Conservation (phyloP, 2,329 filamentous ascomycete species). For the Aspergillus glaucus region DNA sequence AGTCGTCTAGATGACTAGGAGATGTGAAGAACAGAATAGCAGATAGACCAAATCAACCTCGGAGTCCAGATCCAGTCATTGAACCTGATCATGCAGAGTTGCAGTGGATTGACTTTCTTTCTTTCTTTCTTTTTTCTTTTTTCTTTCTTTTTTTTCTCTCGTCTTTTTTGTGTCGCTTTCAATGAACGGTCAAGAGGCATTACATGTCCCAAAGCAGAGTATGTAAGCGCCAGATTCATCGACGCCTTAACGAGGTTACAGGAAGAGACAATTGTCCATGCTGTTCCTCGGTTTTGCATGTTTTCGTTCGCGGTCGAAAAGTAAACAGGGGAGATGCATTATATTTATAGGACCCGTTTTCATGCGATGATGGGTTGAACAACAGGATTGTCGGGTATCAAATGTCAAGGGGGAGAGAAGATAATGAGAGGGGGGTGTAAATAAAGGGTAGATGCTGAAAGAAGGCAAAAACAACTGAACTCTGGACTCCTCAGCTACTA, state of each 20-base stretch:
- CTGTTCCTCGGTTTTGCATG: neutral
- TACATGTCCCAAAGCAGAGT: neutral
- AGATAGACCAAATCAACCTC: constrained; percentile 20
- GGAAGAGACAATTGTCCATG: neutral
- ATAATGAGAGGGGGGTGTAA: neutral
- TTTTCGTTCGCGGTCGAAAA: neutral
- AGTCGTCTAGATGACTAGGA: constrained; percentile 29
- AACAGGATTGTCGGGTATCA: constrained; percentile 32
- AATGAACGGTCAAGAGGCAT: constrained; percentile 1
- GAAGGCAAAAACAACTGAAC: constrained; percentile 19
- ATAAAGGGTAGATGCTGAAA: constrained; percentile 15
- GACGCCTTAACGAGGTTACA: neutral
- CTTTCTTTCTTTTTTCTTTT: constrained; percentile 15
- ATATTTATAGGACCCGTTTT: neutral
- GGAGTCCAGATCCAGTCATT: constrained; percentile 25
- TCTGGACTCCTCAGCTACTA: constrained; percentile 16
- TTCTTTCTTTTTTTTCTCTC: constrained; percentile 11
- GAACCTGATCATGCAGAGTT: constrained; percentile 9
- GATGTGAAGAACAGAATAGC: constrained; percentile 21
- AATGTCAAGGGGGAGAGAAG: constrained; percentile 23
- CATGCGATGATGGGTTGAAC: constrained; percentile 6
- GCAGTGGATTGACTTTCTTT: constrained; percentile 3
- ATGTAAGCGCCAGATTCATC: neutral
- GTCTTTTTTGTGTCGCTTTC: no score
- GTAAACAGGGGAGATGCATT: neutral